A percentile compares a stretch with the other conserved stretches of the same genome.
phyloP scores from a whole-genome alignment of 441 rosid species.

The Flueggea neowawraea region DNA sequence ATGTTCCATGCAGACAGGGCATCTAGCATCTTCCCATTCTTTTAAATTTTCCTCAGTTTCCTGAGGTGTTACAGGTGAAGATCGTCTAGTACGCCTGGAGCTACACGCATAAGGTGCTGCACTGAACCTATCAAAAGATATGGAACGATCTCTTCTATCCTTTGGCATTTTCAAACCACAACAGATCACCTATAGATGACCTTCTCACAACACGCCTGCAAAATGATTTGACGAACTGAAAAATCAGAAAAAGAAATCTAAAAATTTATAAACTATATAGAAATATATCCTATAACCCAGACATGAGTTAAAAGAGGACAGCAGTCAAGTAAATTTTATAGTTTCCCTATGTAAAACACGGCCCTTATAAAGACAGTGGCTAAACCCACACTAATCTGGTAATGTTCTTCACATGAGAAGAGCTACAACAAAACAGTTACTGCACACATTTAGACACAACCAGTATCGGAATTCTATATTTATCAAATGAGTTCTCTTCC shows the following conservation, averaged over 20 bases:
- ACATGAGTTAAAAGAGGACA: too few relatives aligned
- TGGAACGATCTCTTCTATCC: conserved; percentile 64
- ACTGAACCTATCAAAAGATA: conserved; percentile 49
- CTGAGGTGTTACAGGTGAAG: conserved; percentile 34
- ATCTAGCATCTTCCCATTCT: conserved; percentile 81
- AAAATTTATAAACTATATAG: too few relatives aligned
- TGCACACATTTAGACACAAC: too few relatives aligned
- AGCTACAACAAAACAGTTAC: too few relatives aligned
- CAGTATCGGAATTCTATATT: too few relatives aligned
- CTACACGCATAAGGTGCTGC: conserved; percentile 51
- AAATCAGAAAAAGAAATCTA: conserved; percentile 4
- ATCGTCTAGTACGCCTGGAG: conserved; percentile 30
- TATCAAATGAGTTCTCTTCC: too few relatives aligned
- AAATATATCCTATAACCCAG: too few relatives aligned
- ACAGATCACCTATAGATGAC: conserved; percentile 5
- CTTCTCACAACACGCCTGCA: conserved; percentile 1
- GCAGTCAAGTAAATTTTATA: too few relatives aligned
- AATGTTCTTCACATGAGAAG: too few relatives aligned
- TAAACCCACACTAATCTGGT: too few relatives aligned
- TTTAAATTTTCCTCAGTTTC: conserved; percentile 43
- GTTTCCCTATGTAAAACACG: too few relatives aligned
- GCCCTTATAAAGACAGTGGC: too few relatives aligned
- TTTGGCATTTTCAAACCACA: conserved; percentile 50
- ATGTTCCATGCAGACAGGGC: conserved; percentile 86
- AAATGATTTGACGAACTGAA: conserved; percentile 13